Base-by-base conservation (phyloP, 1,139 yeast species). In the Yamadazyma friedrichii region DNA sequence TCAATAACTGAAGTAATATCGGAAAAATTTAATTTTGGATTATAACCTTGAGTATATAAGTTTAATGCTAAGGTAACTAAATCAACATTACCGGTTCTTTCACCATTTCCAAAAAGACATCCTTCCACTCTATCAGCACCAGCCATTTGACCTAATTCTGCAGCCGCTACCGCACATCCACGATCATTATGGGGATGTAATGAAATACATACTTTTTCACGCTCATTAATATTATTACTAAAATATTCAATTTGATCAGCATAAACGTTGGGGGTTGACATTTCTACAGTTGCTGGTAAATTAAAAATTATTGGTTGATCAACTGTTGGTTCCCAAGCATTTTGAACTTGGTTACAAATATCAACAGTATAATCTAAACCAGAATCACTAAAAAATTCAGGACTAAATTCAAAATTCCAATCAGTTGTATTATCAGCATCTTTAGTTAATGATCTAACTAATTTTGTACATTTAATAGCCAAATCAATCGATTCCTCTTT, bases 81-180 rank as follows among this genome's bases (percentile, higher is more conserved):
- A 50, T 72, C 78, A 40, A 72, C 78, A 45, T 72, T 72, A 45
- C 78, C 78, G 13, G 78, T 72, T 56, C 78, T 61, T 56, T 72
- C 78, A 47, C 78, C 78, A 44, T 70, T 71, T 12, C 78, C 78
- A 42, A 72, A 72, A 41, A 72, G 63, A 58, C 77, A 71, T 2
- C 78, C 78, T 50, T 72, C 78, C 22, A 72, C 74, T 55, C 78
- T 62, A 54, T 72, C 77, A 35, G 77, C 78, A 41, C 78, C 78
- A 11, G 78, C 78, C 54, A 72, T 56, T 40, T 67, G 59, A 24
- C 76, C 78, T 46, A 72, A 62, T 51, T 72, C 78, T 13, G 76
- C 66, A 20, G 78, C 78, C 24, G 78, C 78, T 29, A 72, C 76
- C 29, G 74, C 76, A 52, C 78, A 72, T 1, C 78, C 78, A 51